These are phyloP conservation scores for Amphirosellinia nigrospora DNA, from an alignment of 495 filamentous ascomycete genomes.

Conservation along the genomic window DNA sequence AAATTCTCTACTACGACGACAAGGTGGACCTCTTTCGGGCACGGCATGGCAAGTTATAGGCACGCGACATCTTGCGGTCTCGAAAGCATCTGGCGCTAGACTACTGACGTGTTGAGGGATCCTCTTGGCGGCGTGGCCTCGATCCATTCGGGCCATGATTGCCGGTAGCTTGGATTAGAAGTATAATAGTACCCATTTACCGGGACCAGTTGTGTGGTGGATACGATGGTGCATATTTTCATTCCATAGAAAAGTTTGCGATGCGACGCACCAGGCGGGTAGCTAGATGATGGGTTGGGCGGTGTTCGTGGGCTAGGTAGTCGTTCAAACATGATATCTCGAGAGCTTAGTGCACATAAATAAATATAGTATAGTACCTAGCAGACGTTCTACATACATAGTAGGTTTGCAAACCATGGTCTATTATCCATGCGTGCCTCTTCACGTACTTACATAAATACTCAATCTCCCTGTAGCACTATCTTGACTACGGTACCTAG, in stretches of 20 bases:
- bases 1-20: constrained; percentile 91
- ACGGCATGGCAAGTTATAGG: constrained; percentile 72
- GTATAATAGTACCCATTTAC: constrained; percentile 4
- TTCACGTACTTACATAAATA: no score
- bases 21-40: constrained; percentile 85
- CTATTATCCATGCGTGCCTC: no score
- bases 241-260: neutral
- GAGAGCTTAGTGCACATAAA: neutral
- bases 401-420: no score
- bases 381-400: no score
- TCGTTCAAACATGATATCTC: neutral
- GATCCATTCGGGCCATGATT: constrained; percentile 15
- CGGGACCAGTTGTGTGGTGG: constrained; percentile 17
- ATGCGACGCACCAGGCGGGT: neutral
- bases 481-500: neutral
- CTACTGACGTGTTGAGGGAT: constrained; percentile 22
- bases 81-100: constrained; percentile 17
- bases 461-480: no score
- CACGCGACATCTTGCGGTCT: constrained; percentile 5
- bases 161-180: constrained; percentile 7
- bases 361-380: no score
- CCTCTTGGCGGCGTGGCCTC: constrained; percentile 22
- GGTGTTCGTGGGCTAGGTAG: neutral
- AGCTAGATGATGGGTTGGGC: neutral
- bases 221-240: constrained; percentile 10